Conservation (phyloP, 148 eudicot genomes). For the Camellia japonica region DNA sequence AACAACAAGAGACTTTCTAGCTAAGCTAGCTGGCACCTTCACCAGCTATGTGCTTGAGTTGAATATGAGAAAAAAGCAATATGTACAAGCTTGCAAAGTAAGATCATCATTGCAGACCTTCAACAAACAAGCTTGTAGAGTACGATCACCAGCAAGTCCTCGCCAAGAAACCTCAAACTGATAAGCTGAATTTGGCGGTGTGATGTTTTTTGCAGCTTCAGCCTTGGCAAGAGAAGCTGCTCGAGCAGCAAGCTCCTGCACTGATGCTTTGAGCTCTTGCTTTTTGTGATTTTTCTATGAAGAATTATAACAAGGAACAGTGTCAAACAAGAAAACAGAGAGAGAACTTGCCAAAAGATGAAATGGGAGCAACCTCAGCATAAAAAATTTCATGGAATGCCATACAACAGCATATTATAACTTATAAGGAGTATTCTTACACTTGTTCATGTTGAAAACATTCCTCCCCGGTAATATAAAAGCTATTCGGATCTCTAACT, state of each 20-base stretch:
- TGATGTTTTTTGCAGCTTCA: slow-evolving; percentile 80
- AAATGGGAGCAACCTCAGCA: neutral
- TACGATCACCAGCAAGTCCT: slow-evolving; percentile 71
- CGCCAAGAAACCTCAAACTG: slow-evolving; percentile 91
- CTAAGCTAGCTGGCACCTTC: neutral
- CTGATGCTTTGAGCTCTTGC: slow-evolving; percentile 55
- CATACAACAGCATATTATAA: neutral
- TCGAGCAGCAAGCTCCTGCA: slow-evolving; percentile 86
- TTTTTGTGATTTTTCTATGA: slow-evolving; percentile 37
- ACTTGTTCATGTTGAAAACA: neutral
- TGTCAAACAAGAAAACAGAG: neutral
- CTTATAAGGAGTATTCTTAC: neutral
- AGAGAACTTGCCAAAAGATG: neutral
- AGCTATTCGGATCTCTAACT: neutral
- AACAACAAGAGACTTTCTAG: neutral
- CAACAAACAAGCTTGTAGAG: slow-evolving; percentile 69
- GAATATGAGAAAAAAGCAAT: neutral
- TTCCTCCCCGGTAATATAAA: neutral
- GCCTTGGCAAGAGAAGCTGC: slow-evolving; percentile 78
- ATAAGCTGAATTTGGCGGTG: slow-evolving; percentile 81
- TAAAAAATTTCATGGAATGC: neutral
- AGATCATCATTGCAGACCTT: slow-evolving; percentile 47
- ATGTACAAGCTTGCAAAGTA: neutral
- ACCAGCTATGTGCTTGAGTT: neutral
- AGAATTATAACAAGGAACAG: slow-evolving; percentile 1